phyloP scores from a whole-genome alignment of 1,284 basidiomycete species.

The Tetrapyrgos nigripes region DNA sequence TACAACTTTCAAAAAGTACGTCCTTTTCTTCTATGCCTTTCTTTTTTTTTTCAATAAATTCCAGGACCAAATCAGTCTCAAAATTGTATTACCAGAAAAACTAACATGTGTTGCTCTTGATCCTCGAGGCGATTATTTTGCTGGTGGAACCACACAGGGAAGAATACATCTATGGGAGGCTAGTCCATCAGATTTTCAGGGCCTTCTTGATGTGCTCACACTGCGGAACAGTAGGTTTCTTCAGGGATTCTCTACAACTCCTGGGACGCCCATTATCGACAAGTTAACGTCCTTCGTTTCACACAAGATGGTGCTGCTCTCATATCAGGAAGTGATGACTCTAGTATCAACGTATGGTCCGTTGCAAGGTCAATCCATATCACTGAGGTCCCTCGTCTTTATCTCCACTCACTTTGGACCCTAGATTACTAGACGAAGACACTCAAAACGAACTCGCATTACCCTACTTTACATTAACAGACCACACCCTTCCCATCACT shows the following conservation, averaged over 20 bases:
- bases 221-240: constrained; percentile 63
- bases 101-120: constrained; percentile 83
- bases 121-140: constrained; percentile 77
- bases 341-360: constrained; percentile 89
- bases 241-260: constrained; percentile 90
- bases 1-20: constrained; percentile 86
- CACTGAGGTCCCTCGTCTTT: no score
- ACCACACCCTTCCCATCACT: constrained; percentile 91
- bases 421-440: constrained; percentile 74
- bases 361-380: constrained; percentile 72
- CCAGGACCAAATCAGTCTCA: constrained; percentile 87
- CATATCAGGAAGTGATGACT: constrained; percentile 89
- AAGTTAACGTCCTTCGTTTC: constrained; percentile 84
- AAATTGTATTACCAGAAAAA: constrained; percentile 91
- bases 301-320: constrained; percentile 83
- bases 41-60: constrained; percentile 9
- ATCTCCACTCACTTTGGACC: constrained; percentile 13
- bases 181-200: constrained; percentile 34
- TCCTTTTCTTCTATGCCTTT: constrained; percentile 10
- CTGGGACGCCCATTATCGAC: constrained; percentile 96
- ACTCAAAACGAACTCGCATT: constrained; percentile 73
- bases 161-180: constrained; percentile 97
- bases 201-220: constrained; percentile 4
- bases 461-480: constrained; percentile 83
- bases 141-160: constrained; percentile 88